These are phyloP conservation scores for Clarireedia homoeocarpa DNA, from an alignment of 2,329 filamentous ascomycete genomes.

Conservation along the genomic window DNA sequence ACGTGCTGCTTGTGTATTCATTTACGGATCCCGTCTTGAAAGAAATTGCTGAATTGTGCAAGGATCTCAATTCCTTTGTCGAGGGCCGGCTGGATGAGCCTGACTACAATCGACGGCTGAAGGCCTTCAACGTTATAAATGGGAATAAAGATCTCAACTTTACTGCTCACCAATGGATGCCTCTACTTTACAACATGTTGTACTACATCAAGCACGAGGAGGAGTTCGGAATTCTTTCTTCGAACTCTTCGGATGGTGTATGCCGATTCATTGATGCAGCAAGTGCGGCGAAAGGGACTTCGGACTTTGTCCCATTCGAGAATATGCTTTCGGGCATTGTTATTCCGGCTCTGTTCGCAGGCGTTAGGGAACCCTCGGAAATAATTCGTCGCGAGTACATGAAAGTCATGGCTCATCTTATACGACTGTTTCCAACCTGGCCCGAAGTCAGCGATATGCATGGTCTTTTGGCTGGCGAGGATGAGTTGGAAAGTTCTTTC, in stretches of 20 bases:
- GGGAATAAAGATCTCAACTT: conserved; percentile 51
- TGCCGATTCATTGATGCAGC: conserved; percentile 67
- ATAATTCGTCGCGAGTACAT: conserved; percentile 78
- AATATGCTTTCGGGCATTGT: conserved; percentile 56
- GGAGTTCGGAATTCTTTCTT: conserved; percentile 73
- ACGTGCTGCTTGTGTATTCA: conserved; percentile 65
- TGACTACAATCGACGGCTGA: conserved; percentile 75
- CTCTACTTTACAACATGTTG: conserved; percentile 80
- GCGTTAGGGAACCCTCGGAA: conserved; percentile 72
- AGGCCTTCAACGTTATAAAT: conserved; percentile 68
- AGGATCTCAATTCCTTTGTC: conserved; percentile 73
- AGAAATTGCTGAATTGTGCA: conserved; percentile 62
- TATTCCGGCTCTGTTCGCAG: conserved; percentile 67
- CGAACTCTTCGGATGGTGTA: conserved; percentile 74
- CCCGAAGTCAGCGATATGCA: conserved; percentile 65
- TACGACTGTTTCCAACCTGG: conserved; percentile 64
- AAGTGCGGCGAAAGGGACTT: conserved; percentile 35
- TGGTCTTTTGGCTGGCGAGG: conserved; percentile 58
- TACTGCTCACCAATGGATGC: conserved; percentile 71
- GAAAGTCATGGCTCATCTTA: conserved; percentile 68
- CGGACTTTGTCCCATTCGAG: conserved; percentile 42
- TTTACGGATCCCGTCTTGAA: conserved; percentile 51
- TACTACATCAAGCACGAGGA: conserved; percentile 82
- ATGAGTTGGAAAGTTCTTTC: conserved; percentile 58
- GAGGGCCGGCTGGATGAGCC: conserved; percentile 70